phyloP scores from a whole-genome alignment of 225 moss, liverwort and hornwort species.

The Climacium dendroides region DNA sequence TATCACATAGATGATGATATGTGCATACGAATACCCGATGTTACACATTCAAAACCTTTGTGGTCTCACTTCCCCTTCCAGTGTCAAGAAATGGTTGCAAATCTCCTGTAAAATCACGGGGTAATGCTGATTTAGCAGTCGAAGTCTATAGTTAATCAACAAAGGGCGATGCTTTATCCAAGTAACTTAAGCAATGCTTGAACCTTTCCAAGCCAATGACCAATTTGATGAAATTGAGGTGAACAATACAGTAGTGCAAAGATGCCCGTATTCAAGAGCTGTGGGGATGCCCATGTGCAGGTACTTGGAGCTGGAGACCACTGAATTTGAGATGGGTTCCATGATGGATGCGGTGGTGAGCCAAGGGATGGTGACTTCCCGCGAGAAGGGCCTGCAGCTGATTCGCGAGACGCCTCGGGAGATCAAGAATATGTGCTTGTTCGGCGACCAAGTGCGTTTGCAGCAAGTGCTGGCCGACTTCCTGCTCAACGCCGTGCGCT shows the following conservation, averaged over 20 bases:
- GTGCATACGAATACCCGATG: too few species aligned
- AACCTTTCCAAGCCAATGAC: not conserved
- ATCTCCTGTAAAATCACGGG: not conserved
- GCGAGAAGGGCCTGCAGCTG: conserved; percentile 41
- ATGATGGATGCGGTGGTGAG: conserved; percentile 52
- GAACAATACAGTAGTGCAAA: not conserved
- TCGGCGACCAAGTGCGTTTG: conserved; percentile 40
- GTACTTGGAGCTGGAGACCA: conserved; percentile 40
- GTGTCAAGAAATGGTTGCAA: not conserved
- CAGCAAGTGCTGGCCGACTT: conserved; percentile 54
- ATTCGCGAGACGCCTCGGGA: conserved; percentile 41
- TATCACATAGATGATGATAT: not conserved
- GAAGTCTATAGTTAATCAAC: not conserved
- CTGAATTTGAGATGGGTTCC: conserved; percentile 35
- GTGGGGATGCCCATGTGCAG: not conserved
- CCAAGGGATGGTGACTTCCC: conserved; percentile 42
- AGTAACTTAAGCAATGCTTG: not conserved
- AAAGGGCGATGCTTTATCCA: not conserved
- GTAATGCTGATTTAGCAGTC: not conserved
- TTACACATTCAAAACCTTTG: too few species aligned
- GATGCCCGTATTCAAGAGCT: not conserved
- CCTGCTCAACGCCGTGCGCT: conserved; percentile 42
- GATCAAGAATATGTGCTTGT: conserved; percentile 34
- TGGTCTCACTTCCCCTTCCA: not conserved
- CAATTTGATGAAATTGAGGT: not conserved